Conservation (phyloP, 139 green algal species). For the Coelastrella sp. region DNA sequence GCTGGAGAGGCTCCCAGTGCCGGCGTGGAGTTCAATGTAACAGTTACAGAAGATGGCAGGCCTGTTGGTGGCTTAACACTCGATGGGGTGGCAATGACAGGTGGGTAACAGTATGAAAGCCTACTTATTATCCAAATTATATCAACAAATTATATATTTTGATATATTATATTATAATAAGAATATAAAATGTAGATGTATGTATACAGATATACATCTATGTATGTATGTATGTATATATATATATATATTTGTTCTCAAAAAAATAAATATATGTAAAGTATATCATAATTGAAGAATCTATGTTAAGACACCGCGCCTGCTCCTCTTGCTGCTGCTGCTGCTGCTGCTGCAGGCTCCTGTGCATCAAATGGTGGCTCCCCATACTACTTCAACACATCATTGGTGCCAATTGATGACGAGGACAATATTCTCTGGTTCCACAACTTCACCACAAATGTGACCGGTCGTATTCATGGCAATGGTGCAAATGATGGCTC, state of each 20-base stretch:
- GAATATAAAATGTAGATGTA: background rate
- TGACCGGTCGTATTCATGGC: background rate
- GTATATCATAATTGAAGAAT: too few relatives aligned
- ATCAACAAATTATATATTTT: too few relatives aligned
- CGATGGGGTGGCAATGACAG: constrained; percentile 34
- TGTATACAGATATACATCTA: too few relatives aligned
- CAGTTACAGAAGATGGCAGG: background rate
- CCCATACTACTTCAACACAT: constrained; percentile 9
- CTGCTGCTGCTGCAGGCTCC: constrained; percentile 12
- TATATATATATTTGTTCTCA: too few relatives aligned
- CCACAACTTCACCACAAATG: constrained; percentile 6
- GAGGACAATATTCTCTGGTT: constrained; percentile 32
- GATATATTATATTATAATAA: too few relatives aligned
- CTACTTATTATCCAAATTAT: background rate
- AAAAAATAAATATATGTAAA: too few relatives aligned
- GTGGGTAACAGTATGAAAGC: background rate
- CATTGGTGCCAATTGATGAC: background rate
- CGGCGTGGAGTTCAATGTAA: constrained; percentile 22
- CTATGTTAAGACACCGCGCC: too few relatives aligned
- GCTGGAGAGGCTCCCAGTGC: background rate
- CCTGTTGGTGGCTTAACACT: background rate
- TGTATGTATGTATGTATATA: too few relatives aligned
- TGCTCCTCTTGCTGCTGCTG: background rate
- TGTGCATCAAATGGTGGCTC: constrained; percentile 10
- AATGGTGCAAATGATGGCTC: constrained; percentile 39